A percentile compares a stretch with the other conserved stretches of the same genome.
Evolutionary conservation across 768 basidiomycete genomes (phyloP).

Genomic region (Infundibulicybe gibba): DNA sequence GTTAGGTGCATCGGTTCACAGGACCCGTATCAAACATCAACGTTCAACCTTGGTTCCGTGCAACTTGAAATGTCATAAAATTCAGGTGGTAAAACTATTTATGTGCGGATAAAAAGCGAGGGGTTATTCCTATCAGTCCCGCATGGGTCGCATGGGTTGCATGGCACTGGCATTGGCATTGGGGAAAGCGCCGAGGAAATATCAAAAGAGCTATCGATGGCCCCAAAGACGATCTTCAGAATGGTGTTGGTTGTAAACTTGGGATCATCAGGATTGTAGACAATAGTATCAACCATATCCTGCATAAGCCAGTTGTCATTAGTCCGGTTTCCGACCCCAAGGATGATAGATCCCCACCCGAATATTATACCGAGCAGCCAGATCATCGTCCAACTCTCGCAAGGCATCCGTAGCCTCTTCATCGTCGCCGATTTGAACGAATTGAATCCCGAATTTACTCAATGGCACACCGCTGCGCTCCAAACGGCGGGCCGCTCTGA

Average conservation of each 20-base stretch:
- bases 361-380: neutral
- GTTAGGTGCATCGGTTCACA: slow-evolving; percentile 24
- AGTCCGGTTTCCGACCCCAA: neutral
- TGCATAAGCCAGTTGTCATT: neutral
- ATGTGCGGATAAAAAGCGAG: too few relatives aligned
- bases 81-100: too few relatives aligned
- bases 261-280: slow-evolving; percentile 1
- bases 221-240: slow-evolving; percentile 8
- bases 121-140: too few relatives aligned
- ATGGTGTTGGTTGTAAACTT: slow-evolving; percentile 4
- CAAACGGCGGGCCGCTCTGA: slow-evolving; percentile 2
- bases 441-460: slow-evolving; percentile 1
- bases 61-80: too few relatives aligned
- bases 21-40: slow-evolving; percentile 17
- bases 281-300: slow-evolving; percentile 5
- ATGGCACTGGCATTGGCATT: too few relatives aligned
- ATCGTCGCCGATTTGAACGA: slow-evolving; percentile 3
- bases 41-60: neutral
- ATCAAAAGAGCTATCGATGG: slow-evolving; percentile 2
- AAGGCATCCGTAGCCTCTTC: slow-evolving; percentile 2
- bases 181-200: too few relatives aligned
- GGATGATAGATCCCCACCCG: neutral
- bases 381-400: slow-evolving; percentile 3
- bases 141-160: too few relatives aligned
- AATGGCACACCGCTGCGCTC: neutral